Conservation (phyloP, 2,329 filamentous ascomycete genomes). For the Myriosclerotinia duriaeana region DNA sequence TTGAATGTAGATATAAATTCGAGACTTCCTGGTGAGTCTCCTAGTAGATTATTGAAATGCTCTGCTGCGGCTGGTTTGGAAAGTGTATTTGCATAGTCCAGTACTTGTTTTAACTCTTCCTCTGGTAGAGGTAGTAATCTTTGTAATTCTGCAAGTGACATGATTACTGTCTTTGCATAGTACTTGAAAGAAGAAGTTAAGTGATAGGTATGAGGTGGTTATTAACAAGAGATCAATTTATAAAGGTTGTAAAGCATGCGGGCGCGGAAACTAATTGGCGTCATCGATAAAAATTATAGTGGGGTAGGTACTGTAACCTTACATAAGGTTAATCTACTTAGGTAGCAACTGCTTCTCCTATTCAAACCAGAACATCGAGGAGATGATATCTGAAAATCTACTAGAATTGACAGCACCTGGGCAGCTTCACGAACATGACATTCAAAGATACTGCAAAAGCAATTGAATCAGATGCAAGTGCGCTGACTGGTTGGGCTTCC, state of each 20-base stretch:
- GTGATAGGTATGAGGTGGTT: background rate
- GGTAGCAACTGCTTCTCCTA: too few species aligned
- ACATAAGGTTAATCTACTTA: too few species aligned
- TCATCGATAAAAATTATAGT: background rate
- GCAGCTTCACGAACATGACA: too few species aligned
- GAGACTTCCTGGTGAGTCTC: slow-evolving; percentile 73
- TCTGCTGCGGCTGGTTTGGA: slow-evolving; percentile 75
- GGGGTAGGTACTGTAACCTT: too few species aligned
- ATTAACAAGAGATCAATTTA: background rate
- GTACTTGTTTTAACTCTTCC: slow-evolving; percentile 76
- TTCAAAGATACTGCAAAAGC: too few species aligned
- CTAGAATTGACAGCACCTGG: too few species aligned
- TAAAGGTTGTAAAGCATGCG: background rate
- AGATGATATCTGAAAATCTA: too few species aligned
- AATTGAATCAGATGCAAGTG: too few species aligned
- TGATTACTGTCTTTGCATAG: slow-evolving; percentile 22
- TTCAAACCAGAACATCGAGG: background rate
- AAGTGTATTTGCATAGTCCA: slow-evolving; percentile 77
- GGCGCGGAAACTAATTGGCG: background rate
- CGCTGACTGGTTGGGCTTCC: too few species aligned
- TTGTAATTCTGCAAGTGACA: slow-evolving; percentile 66
- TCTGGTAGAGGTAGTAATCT: slow-evolving; percentile 82
- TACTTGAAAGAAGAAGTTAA: background rate
- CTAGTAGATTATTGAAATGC: slow-evolving; percentile 84
- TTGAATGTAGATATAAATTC: slow-evolving; percentile 77